Base-by-base conservation (phyloP, 202 grass and related monocot genomes). In the Elaeis oleifera region DNA sequence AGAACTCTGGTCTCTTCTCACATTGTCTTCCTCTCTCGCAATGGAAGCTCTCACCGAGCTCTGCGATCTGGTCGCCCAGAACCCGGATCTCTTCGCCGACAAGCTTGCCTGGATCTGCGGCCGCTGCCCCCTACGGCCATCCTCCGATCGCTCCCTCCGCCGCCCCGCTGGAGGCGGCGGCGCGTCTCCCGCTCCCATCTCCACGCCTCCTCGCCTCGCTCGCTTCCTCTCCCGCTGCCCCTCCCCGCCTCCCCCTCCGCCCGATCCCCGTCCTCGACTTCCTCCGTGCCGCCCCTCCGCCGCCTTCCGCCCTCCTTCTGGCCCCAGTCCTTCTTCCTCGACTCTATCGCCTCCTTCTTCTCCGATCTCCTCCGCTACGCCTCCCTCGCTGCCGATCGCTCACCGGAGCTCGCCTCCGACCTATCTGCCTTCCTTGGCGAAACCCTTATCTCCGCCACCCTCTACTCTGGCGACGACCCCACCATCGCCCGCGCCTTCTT, bases 1-100 rank as follows among this genome's bases (percentile, higher is more conserved):
- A 44, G 28, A 23, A 15, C 16, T 51, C 50, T 13, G n/a, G 22
- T 39, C 52, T 15, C 65, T 19, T 25, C 54, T 51, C 64, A 26
- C 64, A 24, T 68, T 55, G 49, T 24, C 25, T 49, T 66, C 50
- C 64, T 21, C 51, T 44, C 19, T 18, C 20, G 64, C 77, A 19
- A 96, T 96, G 92, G 92, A 96, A 76, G 87, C 87, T 60, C 87
- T 97, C 51, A 84, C 84, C 76, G 84, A 97, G 77, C 94, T 97
- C 77, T 92, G 88, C 77, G 88, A 92, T 77, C 81, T 97, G 65
- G 83, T 97, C 79, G 64, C 85, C 18, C 64, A 86, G 70, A 79
- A 92, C 74, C 94, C 88, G 60, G 94, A 92, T 77, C 84, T 92
- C 60, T 85, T 92, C 72, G 69, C 94, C 77, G 88, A 97, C 88